Base-by-base conservation (phyloP, 805 yeast species). In the Sugiyamaella floridensis region DNA sequence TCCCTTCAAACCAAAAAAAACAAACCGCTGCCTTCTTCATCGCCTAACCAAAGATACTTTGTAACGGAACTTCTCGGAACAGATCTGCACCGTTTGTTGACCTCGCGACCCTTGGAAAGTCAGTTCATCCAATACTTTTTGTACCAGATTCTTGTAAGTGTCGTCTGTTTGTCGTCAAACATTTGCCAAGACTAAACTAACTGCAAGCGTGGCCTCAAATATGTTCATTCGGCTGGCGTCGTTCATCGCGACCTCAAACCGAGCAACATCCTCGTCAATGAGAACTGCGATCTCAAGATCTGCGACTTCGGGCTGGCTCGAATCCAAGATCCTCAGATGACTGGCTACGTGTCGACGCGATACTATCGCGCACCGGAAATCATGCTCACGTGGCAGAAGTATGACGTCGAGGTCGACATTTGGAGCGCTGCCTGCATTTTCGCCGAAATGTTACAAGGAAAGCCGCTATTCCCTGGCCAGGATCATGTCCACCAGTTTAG, bases 401-500 rank as follows among this genome's bases (percentile, higher is more conserved):
- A 92, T 71, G 97, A 90, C 65, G 84, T 88, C 8, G 97, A 90
- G 71, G 98, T 92, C 40, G 99, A 92, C 70, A 87, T 92, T 62
- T 92, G 99, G 99, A 85, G 95, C 19, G 96, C 95, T 10, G 99
- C 97, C 19, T 92, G 99, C 72, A 90, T 92, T 53, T 86, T 92
- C 64, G 93, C 97, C 8, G 99, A 92, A 68, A 92, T 92, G 96
- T 86, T 92, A 60, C 96, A 90, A 68, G 97, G 97, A 9, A 89
- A 88, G 69, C 98, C 99, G 1, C 76, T 92, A 45, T 92, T 92
- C 77, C 99, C 99, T 0, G 99, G 99, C 47, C 89, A 88, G 67
- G 99, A 95, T 68, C 99, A 93, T 67, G 97, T 93, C 51, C 97
- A 93, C 70, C 99, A 93, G 75, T 93, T 93, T 67, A 85, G 95